Evolutionary conservation across 23 red algal species (phyloP).

Genomic region (Gracilaria gracilis): DNA sequence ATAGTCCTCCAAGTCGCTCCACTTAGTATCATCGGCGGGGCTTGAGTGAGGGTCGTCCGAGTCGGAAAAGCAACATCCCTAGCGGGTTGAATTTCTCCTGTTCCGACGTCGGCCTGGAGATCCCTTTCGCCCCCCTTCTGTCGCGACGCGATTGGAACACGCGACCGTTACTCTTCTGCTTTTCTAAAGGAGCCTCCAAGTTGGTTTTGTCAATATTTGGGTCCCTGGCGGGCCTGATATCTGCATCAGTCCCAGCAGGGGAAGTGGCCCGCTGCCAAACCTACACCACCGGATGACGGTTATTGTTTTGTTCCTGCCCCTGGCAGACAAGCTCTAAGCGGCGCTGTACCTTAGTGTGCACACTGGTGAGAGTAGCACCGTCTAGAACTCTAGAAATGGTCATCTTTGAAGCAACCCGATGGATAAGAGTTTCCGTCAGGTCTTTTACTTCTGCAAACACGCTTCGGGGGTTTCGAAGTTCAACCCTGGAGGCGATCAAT

Average conservation of each 20-base stretch:
- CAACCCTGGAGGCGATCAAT: neutral
- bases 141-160: neutral
- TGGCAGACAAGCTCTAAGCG: neutral
- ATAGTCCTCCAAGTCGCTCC: neutral
- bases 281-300: neutral
- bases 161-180: neutral
- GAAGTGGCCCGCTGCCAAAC: neutral
- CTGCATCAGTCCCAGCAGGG: neutral
- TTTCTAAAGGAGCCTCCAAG: neutral
- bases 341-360: no score
- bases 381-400: neutral
- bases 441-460: neutral
- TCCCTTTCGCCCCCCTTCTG: neutral
- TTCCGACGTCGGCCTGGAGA: no score
- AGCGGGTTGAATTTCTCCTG: neutral
- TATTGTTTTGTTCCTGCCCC: neutral
- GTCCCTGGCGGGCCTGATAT: neutral
- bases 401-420: neutral
- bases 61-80: neutral
- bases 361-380: neutral
- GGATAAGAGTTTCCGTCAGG: neutral
- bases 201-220: neutral
- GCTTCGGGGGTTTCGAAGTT: neutral
- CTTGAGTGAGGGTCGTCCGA: neutral
- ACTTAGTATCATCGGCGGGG: neutral